Evolutionary conservation across 2,329 filamentous ascomycete genomes (phyloP), one percentile per base, ranked within the genome.

Genomic region (Biscogniauxia marginata): DNA sequence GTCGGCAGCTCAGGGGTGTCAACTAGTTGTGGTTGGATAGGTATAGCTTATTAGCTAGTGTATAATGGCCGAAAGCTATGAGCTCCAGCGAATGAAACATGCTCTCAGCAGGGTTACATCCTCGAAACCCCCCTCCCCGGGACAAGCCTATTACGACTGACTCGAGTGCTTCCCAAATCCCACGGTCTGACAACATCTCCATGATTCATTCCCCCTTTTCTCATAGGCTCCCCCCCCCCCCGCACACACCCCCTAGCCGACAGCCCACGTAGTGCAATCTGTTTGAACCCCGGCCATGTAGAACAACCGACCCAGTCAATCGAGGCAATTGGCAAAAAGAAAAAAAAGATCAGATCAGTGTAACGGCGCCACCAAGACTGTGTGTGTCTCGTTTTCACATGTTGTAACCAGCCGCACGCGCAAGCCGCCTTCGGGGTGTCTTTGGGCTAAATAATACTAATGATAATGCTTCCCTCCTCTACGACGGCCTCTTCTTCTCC

Each of bases 401-500:
- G n/a, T n/a, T n/a, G 30, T 39, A 16, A 39, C 30, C 30, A 39
- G 30, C 30, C 30, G n/a, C n/a, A n/a, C n/a, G 45, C 16, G n/a
- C 25, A 13, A 24, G 30, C 20, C 13, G 5, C 4, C n/a, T n/a
- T n/a, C n/a, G n/a, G n/a, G n/a, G n/a, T n/a, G n/a, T n/a, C n/a
- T n/a, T n/a, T n/a, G n/a, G n/a, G n/a, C n/a, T n/a, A n/a, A 24
- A 21, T 16, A 5, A 50, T 43, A 45, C 18, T 7, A 25, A 48
- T 43, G 24, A 60, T 58, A 50, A 63, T 62, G 59, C 54, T 55
- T 50, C 54, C 59, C 44, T 57, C 60, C 51, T 53, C 50, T 19
- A 19, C 44, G n/a, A 16, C 18, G 8, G 30, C 30, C 44, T 50
- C 52, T 18, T 21, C 53, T 16, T 50, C 56, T 25, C 43, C 53